Evolutionary conservation across 2,329 filamentous ascomycete genomes (phyloP).

Genomic region (Ilyonectria sp.): DNA sequence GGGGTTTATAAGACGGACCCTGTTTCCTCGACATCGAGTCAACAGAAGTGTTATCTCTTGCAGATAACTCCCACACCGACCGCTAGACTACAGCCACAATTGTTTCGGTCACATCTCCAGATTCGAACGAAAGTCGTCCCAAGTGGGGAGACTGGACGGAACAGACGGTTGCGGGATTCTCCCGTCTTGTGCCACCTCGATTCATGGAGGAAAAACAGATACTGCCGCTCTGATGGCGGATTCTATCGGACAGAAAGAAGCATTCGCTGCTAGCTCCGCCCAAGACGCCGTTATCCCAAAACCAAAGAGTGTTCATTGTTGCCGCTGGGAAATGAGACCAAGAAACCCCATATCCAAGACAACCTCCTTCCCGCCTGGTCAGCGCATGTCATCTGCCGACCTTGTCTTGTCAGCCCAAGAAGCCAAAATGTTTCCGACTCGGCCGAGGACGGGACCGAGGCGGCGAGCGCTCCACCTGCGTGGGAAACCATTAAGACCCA

Average conservation of each 20-base stretch:
- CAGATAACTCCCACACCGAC: constrained; percentile 1
- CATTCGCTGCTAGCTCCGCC: constrained; percentile 16
- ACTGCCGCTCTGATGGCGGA: constrained; percentile 35
- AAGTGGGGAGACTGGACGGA: constrained; percentile 11
- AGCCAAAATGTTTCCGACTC: constrained; percentile 7
- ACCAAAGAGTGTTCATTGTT: constrained; percentile 6
- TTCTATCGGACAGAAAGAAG: constrained; percentile 29
- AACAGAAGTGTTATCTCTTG: not conserved
- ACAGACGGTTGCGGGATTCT: constrained; percentile 19
- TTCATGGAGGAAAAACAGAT: constrained; percentile 42
- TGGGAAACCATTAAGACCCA: constrained; percentile 3
- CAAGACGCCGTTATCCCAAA: constrained; percentile 14
- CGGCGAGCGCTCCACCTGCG: constrained; percentile 5
- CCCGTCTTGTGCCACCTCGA: constrained; percentile 42
- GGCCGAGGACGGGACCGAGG: constrained; percentile 10
- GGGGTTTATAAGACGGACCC: not conserved
- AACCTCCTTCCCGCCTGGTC: not conserved
- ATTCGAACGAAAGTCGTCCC: constrained; percentile 6
- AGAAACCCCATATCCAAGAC: constrained; percentile 3
- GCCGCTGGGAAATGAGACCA: constrained; percentile 15
- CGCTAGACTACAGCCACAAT: not conserved
- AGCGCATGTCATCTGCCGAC: not conserved
- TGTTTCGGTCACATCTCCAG: constrained; percentile 4
- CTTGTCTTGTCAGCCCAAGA: constrained; percentile 13
- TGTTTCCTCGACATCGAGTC: not conserved